Evolutionary conservation across 805 yeast species (phyloP), one percentile per base, ranked within the genome.

Genomic region (Metschnikowia colocasiae): DNA sequence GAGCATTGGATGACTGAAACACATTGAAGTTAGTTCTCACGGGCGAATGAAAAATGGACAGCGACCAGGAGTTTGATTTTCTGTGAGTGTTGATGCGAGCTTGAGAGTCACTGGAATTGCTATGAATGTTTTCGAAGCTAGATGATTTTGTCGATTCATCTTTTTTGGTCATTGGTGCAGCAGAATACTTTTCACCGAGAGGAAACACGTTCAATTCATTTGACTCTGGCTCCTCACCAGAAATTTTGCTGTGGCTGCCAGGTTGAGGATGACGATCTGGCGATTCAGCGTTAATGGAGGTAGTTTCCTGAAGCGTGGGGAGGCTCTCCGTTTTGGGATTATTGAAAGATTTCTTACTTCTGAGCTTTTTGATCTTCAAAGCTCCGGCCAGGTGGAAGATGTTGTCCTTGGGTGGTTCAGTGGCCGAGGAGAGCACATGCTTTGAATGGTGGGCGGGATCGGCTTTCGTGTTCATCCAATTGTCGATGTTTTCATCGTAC

Each of bases 381-480:
- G 48, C 31, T n/a, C 40, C 38, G 2, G 42, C 19, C 42, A 39
- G 25, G 16, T 36, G 29, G 5, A 35, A 36, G 20, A 25, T 23
- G 18, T 27, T 27, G 9, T 39, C 42, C 32, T 39, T 39, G 26
- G 42, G 34, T 4, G 2, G 4, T 9, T 39, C 42, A 4, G 34
- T n/a, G 13, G 26, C 13, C 12, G 42, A 12, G 3, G 8, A 10
- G 2, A n/a, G 3, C 9, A 2, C 3, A 12, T 4, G 19, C 12
- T 29, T 39, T 20, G 25, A 19, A 15, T 29, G 19, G n/a, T 35
- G 38, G 6, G 19, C 12, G 6, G 30, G 5, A 5, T 39, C 42
- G 5, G 34, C 19, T 26, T 19, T 39, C 13, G 30, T 31, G 40
- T 40, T 43, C 56, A 52, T 52, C 56, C 56, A 52, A 30, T 50